Evolutionary conservation across 2,329 filamentous ascomycete genomes (phyloP).

Genomic region (Sporothrix euskadiensis): DNA sequence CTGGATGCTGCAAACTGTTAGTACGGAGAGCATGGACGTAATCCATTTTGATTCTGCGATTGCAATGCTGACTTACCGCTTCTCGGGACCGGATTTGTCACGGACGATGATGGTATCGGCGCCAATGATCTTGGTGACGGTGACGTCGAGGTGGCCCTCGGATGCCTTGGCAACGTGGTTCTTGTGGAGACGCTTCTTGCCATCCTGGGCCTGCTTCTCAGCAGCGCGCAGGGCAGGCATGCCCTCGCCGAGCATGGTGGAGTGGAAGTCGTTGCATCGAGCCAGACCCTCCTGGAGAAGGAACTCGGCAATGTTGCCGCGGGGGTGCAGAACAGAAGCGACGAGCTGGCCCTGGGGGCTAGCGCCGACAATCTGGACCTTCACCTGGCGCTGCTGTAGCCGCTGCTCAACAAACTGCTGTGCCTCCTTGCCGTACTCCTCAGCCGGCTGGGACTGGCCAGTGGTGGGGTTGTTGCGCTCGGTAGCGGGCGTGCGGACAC

Average conservation of each 20-base stretch:
- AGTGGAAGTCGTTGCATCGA: slow-evolving; percentile 93
- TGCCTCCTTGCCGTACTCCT: slow-evolving; percentile 88
- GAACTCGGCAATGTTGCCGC: slow-evolving; percentile 90
- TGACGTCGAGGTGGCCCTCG: slow-evolving; percentile 70
- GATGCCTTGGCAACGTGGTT: slow-evolving; percentile 71
- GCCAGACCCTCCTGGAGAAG: slow-evolving; percentile 86
- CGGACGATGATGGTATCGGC: slow-evolving; percentile 87
- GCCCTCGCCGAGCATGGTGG: slow-evolving; percentile 81
- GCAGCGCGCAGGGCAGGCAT: slow-evolving; percentile 85
- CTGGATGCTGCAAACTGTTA: slow-evolving; percentile 56
- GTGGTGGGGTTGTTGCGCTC: slow-evolving; percentile 78
- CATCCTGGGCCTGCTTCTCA: slow-evolving; percentile 79
- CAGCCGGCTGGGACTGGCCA: slow-evolving; percentile 77
- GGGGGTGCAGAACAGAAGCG: slow-evolving; percentile 80
- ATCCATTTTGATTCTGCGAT: not conserved
- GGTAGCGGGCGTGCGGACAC: slow-evolving; percentile 85
- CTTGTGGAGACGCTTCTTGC: slow-evolving; percentile 77
- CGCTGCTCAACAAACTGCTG: slow-evolving; percentile 83
- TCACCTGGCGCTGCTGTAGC: slow-evolving; percentile 81
- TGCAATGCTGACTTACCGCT: slow-evolving; percentile 50
- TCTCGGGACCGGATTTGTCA: slow-evolving; percentile 81
- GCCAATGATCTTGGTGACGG: slow-evolving; percentile 80
- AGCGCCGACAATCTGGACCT: slow-evolving; percentile 78
- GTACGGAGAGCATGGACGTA: not conserved
- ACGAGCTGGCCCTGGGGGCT: slow-evolving; percentile 92